Base-by-base conservation (phyloP, 305 asterid species). In the Caryopteris hybrid region DNA sequence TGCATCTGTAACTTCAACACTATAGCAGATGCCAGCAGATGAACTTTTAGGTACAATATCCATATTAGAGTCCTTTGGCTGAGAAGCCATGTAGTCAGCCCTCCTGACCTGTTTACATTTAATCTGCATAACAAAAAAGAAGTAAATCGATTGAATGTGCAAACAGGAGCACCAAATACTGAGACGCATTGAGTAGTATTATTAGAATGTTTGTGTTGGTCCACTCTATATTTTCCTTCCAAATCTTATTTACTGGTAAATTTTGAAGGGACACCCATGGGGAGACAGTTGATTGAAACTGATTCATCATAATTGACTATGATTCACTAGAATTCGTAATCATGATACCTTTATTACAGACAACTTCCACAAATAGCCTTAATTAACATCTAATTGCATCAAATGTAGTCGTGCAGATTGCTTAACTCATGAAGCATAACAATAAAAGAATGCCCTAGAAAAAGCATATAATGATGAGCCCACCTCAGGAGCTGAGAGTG, bases 71-170 rank as follows among this genome's bases (percentile, higher is more conserved):
- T 78, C 89, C 77, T 80, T 75, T 54, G 43, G 68, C 76, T 79
- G 83, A 45, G 79, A 72, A 66, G 77, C 61, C 76, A 82, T 39
- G 64, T 79, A 78, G 70, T 86, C 88, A 43, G 78, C 84, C 78
- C 82, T 84, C 79, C 90, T 85, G 69, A 89, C 89, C 80, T 91
- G 95, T 79, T 86, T 94, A 81, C 98, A 91, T 78, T 78, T 83
- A 68, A 89, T 85, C 99, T 94, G 95, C 72, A 83, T 18, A 46
- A 53, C 39, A 53, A 50, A 74, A 36, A 72, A 51, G 27, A 39
- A 36, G 9, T 38, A 56, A 27, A 51, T 22, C n/a, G 41, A 27
- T 7, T 61, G 20, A 58, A 38, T 48, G 25, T 22, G 18, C 59
- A 21, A 38, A 27, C 10, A 34, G 8, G 31, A 34, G 54, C 34